Conservation (phyloP, 1,284 basidiomycete genomes). For the Trichosporon faecale region DNA sequence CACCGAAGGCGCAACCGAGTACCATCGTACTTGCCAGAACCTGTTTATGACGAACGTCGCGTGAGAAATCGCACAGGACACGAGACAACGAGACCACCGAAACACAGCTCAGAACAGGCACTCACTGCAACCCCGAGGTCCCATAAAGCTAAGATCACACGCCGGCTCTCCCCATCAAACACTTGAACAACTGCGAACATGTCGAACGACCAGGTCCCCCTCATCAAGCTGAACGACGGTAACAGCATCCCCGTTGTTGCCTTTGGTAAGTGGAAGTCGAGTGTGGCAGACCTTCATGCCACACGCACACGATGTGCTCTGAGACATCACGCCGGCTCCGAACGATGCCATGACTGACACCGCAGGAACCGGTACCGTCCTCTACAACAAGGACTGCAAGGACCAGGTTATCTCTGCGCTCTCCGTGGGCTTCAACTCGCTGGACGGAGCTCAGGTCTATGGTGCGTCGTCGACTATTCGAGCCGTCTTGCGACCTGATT, state of each 20-base stretch:
- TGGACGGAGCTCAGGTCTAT: conserved; percentile 46
- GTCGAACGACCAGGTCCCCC: conserved; percentile 13
- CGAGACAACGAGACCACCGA: too few species aligned
- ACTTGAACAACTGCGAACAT: neutral
- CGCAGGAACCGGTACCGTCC: conserved; percentile 34
- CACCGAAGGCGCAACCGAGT: neutral
- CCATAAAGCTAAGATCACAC: neutral
- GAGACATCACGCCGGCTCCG: neutral
- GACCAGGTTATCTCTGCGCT: conserved; percentile 34
- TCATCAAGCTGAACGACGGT: conserved; percentile 41
- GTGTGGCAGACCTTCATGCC: neutral
- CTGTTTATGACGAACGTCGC: neutral
- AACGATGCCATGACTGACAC: neutral
- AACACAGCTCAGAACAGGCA: neutral
- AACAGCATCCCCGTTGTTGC: conserved; percentile 36
- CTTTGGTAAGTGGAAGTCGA: conserved; percentile 33
- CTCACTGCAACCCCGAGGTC: neutral
- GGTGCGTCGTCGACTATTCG: conserved; percentile 49
- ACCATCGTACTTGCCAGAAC: neutral
- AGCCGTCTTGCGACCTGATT: neutral
- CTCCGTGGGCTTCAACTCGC: conserved; percentile 37
- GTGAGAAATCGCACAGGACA: neutral
- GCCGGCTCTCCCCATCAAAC: neutral
- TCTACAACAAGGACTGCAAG: conserved; percentile 33
- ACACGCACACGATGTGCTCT: neutral